Percentiles rank a stretch among this genome's conserved stretches.
Conservation (phyloP, 257 asterid genomes). For the Gynochthodes officinalis region DNA sequence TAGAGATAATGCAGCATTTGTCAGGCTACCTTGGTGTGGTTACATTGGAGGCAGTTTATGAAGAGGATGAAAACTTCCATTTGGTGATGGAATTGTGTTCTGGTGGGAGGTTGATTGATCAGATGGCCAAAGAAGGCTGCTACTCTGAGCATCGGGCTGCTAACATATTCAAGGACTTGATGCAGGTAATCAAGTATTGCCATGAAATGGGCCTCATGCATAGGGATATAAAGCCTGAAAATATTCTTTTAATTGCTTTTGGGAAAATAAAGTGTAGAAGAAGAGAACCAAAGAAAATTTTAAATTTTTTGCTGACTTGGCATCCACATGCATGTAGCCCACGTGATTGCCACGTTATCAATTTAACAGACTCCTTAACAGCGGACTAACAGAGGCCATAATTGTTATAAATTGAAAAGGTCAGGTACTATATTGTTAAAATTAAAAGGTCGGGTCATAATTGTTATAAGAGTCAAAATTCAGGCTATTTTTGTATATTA, state of each 20-base stretch:
- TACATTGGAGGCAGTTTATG: constrained; percentile 37
- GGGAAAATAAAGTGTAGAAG: constrained; percentile 43
- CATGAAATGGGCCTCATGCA: constrained; percentile 49
- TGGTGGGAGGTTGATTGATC: constrained; percentile 46
- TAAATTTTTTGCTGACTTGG: too few species aligned
- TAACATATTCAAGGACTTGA: constrained; percentile 38
- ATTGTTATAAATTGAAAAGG: too few species aligned
- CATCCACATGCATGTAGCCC: too few species aligned
- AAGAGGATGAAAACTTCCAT: constrained; percentile 36
- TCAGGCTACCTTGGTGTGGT: constrained; percentile 43
- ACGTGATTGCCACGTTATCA: too few species aligned
- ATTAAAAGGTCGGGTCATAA: too few species aligned
- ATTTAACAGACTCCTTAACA: too few species aligned
- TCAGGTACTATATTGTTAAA: too few species aligned
- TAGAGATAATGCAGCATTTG: constrained; percentile 47
- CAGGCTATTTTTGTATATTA: too few species aligned
- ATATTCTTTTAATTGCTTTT: constrained; percentile 35
- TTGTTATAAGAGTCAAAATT: too few species aligned
- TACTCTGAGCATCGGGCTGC: constrained; percentile 40
- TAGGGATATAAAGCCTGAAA: constrained; percentile 46
- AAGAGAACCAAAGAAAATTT: too few species aligned
- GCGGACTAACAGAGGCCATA: too few species aligned
- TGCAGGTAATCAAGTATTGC: constrained; percentile 41
- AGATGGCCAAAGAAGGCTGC: constrained; percentile 29
- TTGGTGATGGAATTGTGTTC: constrained; percentile 45